A percentile compares a stretch with the other conserved stretches of the same genome.
Evolutionary conservation across 768 basidiomycete species (phyloP).

Genomic region (Lactarius hengduanensis): DNA sequence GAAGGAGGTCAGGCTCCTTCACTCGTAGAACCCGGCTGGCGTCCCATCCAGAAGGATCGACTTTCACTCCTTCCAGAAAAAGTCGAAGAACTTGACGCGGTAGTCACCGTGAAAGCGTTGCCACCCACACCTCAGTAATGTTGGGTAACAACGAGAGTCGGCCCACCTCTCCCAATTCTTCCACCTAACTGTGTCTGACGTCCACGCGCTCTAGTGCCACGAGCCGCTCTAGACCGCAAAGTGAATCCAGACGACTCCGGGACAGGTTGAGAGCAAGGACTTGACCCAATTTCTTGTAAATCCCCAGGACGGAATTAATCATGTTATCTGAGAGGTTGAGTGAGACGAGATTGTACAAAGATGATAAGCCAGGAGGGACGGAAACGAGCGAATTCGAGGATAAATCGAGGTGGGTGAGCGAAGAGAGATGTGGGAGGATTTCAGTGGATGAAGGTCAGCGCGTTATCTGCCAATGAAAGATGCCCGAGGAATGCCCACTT

Average conservation of each 20-base stretch:
- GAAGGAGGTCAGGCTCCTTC: constrained; percentile 51
- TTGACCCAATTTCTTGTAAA: constrained; percentile 77
- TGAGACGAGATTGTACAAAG: constrained; percentile 77
- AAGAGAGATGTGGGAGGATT: constrained; percentile 59
- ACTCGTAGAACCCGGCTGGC: constrained; percentile 69
- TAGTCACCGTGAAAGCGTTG: constrained; percentile 53
- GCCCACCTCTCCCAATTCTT: constrained; percentile 83
- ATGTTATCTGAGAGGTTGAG: constrained; percentile 97
- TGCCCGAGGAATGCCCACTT: constrained; percentile 28
- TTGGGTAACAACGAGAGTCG: constrained; percentile 77
- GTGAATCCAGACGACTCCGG: constrained; percentile 86
- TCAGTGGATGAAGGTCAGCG: no score
- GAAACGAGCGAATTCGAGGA: constrained; percentile 90
- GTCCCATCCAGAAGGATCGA: constrained; percentile 73
- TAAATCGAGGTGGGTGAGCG: constrained; percentile 81
- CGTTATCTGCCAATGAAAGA: no score
- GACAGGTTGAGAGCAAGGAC: constrained; percentile 80
- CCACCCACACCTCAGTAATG: constrained; percentile 77
- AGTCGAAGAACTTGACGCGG: constrained; percentile 75
- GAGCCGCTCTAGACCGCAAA: constrained; percentile 92
- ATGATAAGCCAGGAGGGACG: constrained; percentile 65
- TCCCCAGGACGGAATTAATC: constrained; percentile 93
- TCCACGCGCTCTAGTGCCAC: constrained; percentile 82
- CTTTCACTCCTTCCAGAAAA: constrained; percentile 85
- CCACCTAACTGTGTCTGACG: constrained; percentile 72